Evolutionary conservation across 345 rosid genomes (phyloP), one percentile per base, ranked within the genome.

Genomic region (Euphorbia pulcherrima): DNA sequence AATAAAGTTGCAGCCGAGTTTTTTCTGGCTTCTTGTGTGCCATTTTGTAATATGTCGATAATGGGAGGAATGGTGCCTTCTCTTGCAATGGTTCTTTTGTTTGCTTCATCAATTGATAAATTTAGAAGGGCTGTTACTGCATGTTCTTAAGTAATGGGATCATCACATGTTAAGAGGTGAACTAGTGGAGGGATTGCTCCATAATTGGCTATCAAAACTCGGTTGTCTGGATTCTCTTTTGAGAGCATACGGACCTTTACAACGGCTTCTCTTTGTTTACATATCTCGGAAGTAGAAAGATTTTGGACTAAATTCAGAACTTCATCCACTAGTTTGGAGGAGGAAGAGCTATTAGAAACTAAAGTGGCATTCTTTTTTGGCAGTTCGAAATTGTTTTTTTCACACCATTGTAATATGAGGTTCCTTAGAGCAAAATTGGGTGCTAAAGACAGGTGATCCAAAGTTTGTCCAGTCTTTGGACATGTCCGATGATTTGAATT

Each of bases 41-140:
- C 92, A 11, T 68, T 78, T 53, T 71, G 80, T 68, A 87, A 44
- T 54, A 85, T 78, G 26, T 78, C 82, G 17, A 87, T 73, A 23
- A 87, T 81, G 23, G 78, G 73, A 1, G 87, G 85, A 70, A 87
- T 72, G 1, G 89, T 87, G 17, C 89, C 92, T 73, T 80, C 89
- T 47, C 79, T 71, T 1, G 86, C 86, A 65, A 87, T 83, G 4
- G 68, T 53, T 63, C 82, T 74, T 67, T 87, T 87, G 80, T 84
- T 84, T 37, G 74, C 66, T 72, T 84, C 87, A 20, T 84, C 86
- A 20, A 87, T 78, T 18, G 89, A 87, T 70, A 87, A 64, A 74
- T 87, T 87, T 72, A 87, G 75, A 8, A 87, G 81, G 6, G 87
- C 92, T 4, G 92, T 87, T 20, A 84, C 92, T 0, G 92, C 64